Evolutionary conservation across 148 eudicot genomes (phyloP).

Genomic region (Linanthus parryae): DNA sequence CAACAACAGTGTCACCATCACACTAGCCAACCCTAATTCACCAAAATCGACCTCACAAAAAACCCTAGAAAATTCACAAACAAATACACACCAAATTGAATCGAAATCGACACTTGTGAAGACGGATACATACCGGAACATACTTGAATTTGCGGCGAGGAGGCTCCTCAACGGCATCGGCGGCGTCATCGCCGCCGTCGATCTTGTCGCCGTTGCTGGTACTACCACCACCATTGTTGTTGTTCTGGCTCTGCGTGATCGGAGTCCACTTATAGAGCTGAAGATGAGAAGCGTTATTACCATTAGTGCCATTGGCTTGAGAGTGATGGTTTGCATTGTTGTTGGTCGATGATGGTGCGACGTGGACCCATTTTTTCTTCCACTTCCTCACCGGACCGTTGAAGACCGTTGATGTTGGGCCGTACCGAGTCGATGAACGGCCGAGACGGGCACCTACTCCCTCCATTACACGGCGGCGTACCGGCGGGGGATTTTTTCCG

Average conservation of each 20-base stretch:
- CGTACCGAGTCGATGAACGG: constrained; percentile 79
- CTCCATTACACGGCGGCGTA: too few relatives aligned
- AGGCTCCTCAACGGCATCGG: constrained; percentile 31
- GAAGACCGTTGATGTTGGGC: constrained; percentile 54
- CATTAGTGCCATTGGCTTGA: constrained; percentile 4
- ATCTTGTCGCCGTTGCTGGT: constrained; percentile 12
- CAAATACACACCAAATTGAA: neutral
- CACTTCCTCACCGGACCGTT: constrained; percentile 86
- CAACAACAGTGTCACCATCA: neutral
- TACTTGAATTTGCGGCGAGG: constrained; percentile 60
- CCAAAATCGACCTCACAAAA: neutral
- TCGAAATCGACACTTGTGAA: neutral
- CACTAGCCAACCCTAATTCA: neutral
- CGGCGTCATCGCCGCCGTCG: constrained; percentile 10
- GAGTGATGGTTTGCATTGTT: constrained; percentile 19
- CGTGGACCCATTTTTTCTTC: constrained; percentile 85
- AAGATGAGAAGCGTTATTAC: constrained; percentile 40
- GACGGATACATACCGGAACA: constrained; percentile 57
- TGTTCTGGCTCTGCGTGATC: constrained; percentile 29
- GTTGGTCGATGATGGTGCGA: constrained; percentile 26
- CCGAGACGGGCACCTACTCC: constrained; percentile 86
- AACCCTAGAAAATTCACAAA: neutral
- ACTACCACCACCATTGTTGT: constrained; percentile 9
- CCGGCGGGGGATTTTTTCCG: too few relatives aligned
- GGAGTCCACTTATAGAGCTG: constrained; percentile 76